Base-by-base conservation (phyloP, 192 early-diverging fungal genomes). In the Backusella macrospora region DNA sequence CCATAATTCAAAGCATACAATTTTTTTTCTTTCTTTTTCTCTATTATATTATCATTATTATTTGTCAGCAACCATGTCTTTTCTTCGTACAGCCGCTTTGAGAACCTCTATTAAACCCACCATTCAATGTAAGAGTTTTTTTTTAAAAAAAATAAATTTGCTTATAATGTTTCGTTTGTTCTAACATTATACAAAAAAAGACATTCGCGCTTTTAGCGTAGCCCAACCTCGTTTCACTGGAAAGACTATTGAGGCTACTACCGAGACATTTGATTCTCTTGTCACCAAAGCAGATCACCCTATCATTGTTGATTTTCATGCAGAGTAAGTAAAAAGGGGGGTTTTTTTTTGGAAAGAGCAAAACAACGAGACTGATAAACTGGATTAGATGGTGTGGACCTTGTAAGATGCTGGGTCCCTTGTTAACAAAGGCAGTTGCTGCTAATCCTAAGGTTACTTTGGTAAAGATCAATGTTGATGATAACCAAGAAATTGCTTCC, bases 221-320 rank as follows among this genome's bases (percentile, higher is more conserved):
- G 65, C n/a, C 21, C 70, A 46, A 18, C 69, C 76, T 59, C 37
- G 70, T 44, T 77, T 71, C 37, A 77, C 70, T 37, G 89, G 90
- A 13, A 80, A 85, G 68, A 76, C 81, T 9, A 65, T 91, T 44
- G 87, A 90, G 80, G 89, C 84, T 6, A 88, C 80, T 4, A 82
- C 85, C 13, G 81, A 81, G 15, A 86, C 83, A 44, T 94, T 94
- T 78, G 79, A 86, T 23, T 64, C 73, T 37, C 80, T 92, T 21
- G 82, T 95, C 13, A 68, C 76, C 23, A 72, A 81, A n/a, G 86
- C 91, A 7, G 81, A 88, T 4, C 78, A 89, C 42, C 92, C 92
- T 2, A 86, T 91, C 14, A 72, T 96, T 46, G 95, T 96, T 15
- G 95, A 96, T 64, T 96, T 95, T 78, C 88, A 92, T 65, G 92